Conservation (phyloP, 306 rosid species). For the Carpinus viminea region DNA sequence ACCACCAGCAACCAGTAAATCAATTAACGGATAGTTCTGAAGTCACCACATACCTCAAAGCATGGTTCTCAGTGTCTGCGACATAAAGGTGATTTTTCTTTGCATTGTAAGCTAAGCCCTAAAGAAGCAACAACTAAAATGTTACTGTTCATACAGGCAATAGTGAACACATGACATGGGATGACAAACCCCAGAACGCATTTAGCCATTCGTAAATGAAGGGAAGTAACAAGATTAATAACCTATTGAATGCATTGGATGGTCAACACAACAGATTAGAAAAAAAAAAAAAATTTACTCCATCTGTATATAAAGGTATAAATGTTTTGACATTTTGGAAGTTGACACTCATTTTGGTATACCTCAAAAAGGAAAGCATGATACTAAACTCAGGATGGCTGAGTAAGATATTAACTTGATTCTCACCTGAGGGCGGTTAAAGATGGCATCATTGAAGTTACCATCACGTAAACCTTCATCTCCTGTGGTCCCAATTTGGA, state of each 20-base stretch:
- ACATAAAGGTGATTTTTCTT: slow-evolving; percentile 85
- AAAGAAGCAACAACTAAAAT: slow-evolving; percentile 32
- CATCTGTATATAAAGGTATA: neutral
- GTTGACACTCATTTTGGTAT: neutral
- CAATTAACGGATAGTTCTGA: slow-evolving; percentile 13
- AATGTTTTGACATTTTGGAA: neutral
- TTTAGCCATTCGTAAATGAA: slow-evolving; percentile 18
- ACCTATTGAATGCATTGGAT: slow-evolving; percentile 18
- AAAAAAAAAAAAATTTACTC: neutral
- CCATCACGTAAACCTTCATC: slow-evolving; percentile 94
- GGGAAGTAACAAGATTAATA: slow-evolving; percentile 26
- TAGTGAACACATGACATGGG: slow-evolving; percentile 17
- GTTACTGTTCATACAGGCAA: slow-evolving; percentile 18
- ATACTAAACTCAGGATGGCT: neutral
- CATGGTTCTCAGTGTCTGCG: slow-evolving; percentile 97
- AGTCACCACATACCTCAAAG: slow-evolving; percentile 69
- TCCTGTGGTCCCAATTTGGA: slow-evolving; percentile 92
- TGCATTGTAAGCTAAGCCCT: slow-evolving; percentile 95
- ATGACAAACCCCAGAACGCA: slow-evolving; percentile 7
- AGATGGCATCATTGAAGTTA: slow-evolving; percentile 77
- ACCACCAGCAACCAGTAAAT: neutral
- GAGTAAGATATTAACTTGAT: neutral
- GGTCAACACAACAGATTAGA: slow-evolving; percentile 3
- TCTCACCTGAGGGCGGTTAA: slow-evolving; percentile 90
- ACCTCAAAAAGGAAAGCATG: neutral